Base-by-base conservation (phyloP, 805 yeast species). In the Wickerhamiella hasegawae region DNA sequence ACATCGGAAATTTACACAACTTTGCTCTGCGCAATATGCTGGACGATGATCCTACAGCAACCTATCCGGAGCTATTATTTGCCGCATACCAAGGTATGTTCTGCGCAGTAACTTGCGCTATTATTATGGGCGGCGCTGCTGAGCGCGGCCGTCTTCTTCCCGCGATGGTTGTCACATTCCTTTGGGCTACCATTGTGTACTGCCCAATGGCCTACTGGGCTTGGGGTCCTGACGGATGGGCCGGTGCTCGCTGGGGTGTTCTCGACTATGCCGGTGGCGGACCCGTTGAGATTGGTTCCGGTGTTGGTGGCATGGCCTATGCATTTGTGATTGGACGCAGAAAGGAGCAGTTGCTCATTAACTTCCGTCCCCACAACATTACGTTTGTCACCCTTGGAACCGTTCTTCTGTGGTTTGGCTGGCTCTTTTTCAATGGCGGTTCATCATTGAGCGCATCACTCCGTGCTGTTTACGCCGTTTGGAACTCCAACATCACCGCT, bases 181-280 rank as follows among this genome's bases (percentile, higher is more conserved):
- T 76, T 36, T 87, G 94, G 92, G 76, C 87, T 10, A 87, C 98
- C 2, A 49, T 82, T 4, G 96, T 85, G 11, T 87, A 87, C 59
- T 79, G 92, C 53, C 97, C 97, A 0, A 69, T 87, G n/a, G 87
- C 87, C 4, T 82, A 74, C 58, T 85, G 97, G 96, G 73, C 81
- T 37, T 87, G 97, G 97, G 78, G 83, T 38, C 52, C 80, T 1
- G 76, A 75, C 31, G 97, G 98, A 27, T 87, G 97, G 97, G 94
- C 94, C 25, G 55, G 53, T 14, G 68, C 67, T 45, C 65, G 73
- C 46, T 87, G 94, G 74, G 95, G 94, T 4, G 97, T 76, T 1
- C 63, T 87, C 34, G 98, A 87, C 55, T 87, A 81, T 56, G 98
- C 98, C 18, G 98, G 98, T 21, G 97, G 97, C 38, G 96, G 96